These are phyloP conservation scores for Quercus dentata DNA, from an alignment of 306 rosid genomes.

Conservation along the genomic window DNA sequence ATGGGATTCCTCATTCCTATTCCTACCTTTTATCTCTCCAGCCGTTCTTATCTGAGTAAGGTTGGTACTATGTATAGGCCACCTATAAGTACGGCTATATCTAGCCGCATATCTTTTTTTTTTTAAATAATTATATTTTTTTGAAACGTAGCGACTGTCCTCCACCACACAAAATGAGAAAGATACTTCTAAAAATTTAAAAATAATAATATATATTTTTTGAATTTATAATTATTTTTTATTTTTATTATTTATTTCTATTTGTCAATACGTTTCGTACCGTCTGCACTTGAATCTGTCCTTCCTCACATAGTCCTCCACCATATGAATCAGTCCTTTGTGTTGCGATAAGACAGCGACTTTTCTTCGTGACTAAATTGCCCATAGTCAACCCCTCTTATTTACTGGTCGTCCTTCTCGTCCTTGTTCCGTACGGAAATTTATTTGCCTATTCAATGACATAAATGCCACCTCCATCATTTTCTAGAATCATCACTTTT, in stretches of 20 bases:
- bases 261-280: constrained; percentile 54
- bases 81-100: constrained; percentile 75
- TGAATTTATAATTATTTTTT: not conserved
- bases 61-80: constrained; percentile 56
- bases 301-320: constrained; percentile 97
- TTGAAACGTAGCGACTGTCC: too few relatives aligned
- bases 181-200: too few relatives aligned
- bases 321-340: constrained; percentile 44
- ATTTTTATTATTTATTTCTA: not conserved
- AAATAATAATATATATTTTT: too few relatives aligned
- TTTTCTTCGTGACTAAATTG: not conserved
- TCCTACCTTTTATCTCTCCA: constrained; percentile 18
- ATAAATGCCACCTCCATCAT: not conserved
- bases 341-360: constrained; percentile 14
- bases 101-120: constrained; percentile 7
- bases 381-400: constrained; percentile 12
- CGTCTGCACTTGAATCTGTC: constrained; percentile 79
- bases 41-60: constrained; percentile 89
- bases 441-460: not conserved
- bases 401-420: constrained; percentile 40
- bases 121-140: not conserved
- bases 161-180: too few relatives aligned
- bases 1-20: not conserved
- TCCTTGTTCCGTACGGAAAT: constrained; percentile 61
- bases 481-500: not conserved